Conservation (phyloP, 179 eudicot species). For the Pouteria campechiana region DNA sequence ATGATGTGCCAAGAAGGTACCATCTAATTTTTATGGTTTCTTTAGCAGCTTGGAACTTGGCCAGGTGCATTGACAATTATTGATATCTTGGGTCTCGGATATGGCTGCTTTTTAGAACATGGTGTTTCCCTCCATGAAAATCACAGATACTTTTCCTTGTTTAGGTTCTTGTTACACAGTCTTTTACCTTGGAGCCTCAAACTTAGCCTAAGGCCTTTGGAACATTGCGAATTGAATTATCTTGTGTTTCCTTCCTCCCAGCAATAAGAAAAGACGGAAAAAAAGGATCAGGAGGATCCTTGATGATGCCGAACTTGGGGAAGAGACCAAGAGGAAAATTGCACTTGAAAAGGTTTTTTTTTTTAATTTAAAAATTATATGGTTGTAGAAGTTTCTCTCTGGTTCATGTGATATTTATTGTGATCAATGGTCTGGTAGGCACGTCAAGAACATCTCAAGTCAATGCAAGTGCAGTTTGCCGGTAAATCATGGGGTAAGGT, state of each 20-base stretch:
- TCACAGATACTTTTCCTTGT: no score
- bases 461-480: conserved; percentile 64
- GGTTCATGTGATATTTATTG: background rate
- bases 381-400: background rate
- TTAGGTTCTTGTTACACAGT: no score
- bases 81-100: no score
- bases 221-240: background rate
- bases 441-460: conserved; percentile 94
- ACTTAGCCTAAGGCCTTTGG: background rate
- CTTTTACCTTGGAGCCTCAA: no score
- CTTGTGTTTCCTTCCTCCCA: conserved; percentile 10
- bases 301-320: conserved; percentile 95
- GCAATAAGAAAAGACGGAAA: conserved; percentile 45
- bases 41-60: no score
- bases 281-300: conserved; percentile 93
- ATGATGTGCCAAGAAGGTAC: conserved; percentile 45
- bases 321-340: conserved; percentile 94
- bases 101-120: no score
- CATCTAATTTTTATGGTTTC: no score
- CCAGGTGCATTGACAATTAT: no score
- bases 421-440: conserved; percentile 32
- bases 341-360: conserved; percentile 87
- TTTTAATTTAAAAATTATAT: background rate
- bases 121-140: no score
- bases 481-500: conserved; percentile 40